phyloP scores from a whole-genome alignment of 1,139 yeast species.

The Diutina neorugosa region DNA sequence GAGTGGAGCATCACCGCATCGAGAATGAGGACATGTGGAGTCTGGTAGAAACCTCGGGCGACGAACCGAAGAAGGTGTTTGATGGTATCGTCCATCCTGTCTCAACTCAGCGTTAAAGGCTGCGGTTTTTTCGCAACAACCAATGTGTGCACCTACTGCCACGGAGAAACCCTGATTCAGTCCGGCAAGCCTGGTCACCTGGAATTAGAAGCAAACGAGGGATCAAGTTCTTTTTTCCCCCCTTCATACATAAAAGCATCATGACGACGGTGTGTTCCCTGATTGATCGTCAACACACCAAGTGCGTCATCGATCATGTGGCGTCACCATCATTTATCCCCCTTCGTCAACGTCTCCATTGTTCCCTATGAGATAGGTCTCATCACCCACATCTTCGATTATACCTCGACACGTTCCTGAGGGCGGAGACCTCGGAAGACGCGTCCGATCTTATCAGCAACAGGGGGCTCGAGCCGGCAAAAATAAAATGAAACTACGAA shows the following conservation, averaged over 20 bases:
- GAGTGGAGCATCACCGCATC: conserved; percentile 89
- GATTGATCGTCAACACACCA: no score
- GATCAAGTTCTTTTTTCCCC: no score
- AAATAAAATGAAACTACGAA: background rate
- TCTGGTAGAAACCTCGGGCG: conserved; percentile 77
- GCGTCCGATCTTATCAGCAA: background rate
- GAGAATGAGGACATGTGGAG: conserved; percentile 69
- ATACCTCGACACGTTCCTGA: background rate
- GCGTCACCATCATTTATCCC: no score
- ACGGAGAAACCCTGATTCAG: no score
- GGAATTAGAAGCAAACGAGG: no score
- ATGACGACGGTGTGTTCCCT: no score
- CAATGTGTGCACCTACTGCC: no score
- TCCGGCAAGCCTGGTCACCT: no score
- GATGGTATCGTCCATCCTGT: conserved; percentile 6
- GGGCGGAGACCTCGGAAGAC: background rate
- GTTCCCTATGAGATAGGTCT: background rate
- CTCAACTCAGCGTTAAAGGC: background rate
- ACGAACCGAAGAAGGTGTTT: conserved; percentile 23
- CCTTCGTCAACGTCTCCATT: background rate
- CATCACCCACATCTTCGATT: background rate
- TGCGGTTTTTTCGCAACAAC: background rate
- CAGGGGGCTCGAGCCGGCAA: background rate
- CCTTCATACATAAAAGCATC: no score
- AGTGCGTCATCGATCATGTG: no score